Conservation (phyloP, 1,284 basidiomycete species). For the Cutaneotrichosporon sp. region DNA sequence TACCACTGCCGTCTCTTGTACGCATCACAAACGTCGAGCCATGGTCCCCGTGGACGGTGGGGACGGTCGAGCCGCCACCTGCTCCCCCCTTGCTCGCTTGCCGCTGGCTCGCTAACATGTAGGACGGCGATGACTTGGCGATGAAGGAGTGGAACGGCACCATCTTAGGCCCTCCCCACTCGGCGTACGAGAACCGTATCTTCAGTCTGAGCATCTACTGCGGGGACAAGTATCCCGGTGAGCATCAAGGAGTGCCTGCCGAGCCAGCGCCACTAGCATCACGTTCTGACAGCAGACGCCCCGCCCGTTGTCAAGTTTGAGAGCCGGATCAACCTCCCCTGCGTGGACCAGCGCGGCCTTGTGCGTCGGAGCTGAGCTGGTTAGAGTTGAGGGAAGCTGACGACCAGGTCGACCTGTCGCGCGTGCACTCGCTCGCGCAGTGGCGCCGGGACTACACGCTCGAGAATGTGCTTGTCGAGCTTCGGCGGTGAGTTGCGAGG, state of each 20-base stretch:
- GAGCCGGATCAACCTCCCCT: conserved; percentile 92
- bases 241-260: conserved; percentile 27
- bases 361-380: conserved; percentile 36
- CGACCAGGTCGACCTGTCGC: conserved; percentile 62
- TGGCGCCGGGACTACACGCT: conserved; percentile 75
- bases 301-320: conserved; percentile 59
- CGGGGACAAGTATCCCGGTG: conserved; percentile 74
- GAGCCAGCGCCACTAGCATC: too few species aligned
- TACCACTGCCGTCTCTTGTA: too few species aligned
- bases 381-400: neutral
- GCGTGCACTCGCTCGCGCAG: conserved; percentile 63
- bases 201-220: conserved; percentile 92
- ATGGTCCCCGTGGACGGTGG: too few species aligned
- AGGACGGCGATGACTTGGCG: conserved; percentile 82
- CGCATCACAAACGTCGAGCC: too few species aligned
- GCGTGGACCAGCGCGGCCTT: conserved; percentile 70
- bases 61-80: too few species aligned
- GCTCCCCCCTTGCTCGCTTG: neutral
- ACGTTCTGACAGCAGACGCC: conserved; percentile 23
- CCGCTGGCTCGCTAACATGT: conserved; percentile 1
- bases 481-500: conserved; percentile 64
- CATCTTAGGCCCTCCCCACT: conserved; percentile 96
- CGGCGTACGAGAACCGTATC: conserved; percentile 96
- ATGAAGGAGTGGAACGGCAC: conserved; percentile 99
- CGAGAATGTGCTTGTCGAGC: conserved; percentile 83